phyloP scores from a whole-genome alignment of 73 alveolate genomes.

The Tetrahymena elliotti region DNA sequence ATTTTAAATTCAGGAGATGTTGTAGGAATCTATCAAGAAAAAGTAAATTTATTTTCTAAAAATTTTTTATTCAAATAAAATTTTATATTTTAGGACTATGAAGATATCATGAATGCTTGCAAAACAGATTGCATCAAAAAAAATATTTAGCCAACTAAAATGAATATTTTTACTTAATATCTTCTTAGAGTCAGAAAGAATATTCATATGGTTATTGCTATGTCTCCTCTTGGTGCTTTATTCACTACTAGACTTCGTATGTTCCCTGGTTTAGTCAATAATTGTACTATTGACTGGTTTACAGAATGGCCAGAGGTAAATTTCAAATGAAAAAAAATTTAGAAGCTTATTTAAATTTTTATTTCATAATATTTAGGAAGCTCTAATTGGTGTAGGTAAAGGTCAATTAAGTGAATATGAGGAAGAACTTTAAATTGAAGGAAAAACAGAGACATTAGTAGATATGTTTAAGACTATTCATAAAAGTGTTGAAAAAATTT shows the following conservation, averaged over 20 bases:
- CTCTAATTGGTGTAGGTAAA: conserved; percentile 53
- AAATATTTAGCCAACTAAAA: conserved; percentile 27
- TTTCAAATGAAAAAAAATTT: not conserved
- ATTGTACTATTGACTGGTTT: conserved; percentile 98
- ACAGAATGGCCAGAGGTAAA: conserved; percentile 96
- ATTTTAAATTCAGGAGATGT: conserved; percentile 97
- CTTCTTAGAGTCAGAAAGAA: conserved; percentile 86
- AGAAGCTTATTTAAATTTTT: not conserved
- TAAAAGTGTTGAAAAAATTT: conserved; percentile 37
- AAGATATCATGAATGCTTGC: conserved; percentile 31
- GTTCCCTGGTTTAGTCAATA: conserved; percentile 97
- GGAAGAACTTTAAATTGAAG: conserved; percentile 25
- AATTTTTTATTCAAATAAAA: not conserved
- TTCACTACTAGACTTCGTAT: conserved; percentile 93
- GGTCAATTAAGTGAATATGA: conserved; percentile 50
- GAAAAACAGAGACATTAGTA: conserved; percentile 41
- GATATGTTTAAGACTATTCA: conserved; percentile 72
- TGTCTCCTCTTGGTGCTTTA: conserved; percentile 96
- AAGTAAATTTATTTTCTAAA: not conserved
- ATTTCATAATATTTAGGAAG: conserved; percentile 14
- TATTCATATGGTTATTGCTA: conserved; percentile 89
- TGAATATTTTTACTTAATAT: conserved; percentile 51
- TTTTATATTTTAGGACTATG: not conserved
- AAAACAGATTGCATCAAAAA: conserved; percentile 27
- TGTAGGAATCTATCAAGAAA: conserved; percentile 78